phyloP scores from a whole-genome alignment of 305 asterid species.

The Plantago rigida region DNA sequence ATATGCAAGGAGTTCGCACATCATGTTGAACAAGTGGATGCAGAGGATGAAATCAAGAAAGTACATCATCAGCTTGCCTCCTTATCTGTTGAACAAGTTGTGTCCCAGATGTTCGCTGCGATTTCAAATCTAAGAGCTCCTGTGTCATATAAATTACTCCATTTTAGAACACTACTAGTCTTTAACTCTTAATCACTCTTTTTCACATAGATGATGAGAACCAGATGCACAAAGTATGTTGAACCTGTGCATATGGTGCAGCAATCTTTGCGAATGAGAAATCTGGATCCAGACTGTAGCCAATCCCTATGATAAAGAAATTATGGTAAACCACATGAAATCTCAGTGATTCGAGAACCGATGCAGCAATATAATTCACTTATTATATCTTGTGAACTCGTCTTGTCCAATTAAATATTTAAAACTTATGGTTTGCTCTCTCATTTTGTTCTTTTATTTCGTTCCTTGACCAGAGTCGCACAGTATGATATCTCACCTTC shows the following conservation, averaged over 20 bases:
- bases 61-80: slow-evolving; percentile 72
- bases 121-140: slow-evolving; percentile 76
- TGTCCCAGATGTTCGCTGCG: slow-evolving; percentile 48
- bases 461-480: background rate
- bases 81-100: slow-evolving; percentile 67
- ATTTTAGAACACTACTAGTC: too few species aligned
- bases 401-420: too few species aligned
- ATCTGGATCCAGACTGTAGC: slow-evolving; percentile 68
- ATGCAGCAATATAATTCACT: too few species aligned
- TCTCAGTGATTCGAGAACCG: background rate
- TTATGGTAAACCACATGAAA: background rate
- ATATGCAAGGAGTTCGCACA: too few species aligned
- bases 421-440: too few species aligned
- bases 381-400: too few species aligned
- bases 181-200: background rate
- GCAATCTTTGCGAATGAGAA: slow-evolving; percentile 90
- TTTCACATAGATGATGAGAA: background rate
- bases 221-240: background rate
- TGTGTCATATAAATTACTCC: slow-evolving; percentile 25
- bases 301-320: slow-evolving; percentile 47
- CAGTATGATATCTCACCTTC: slow-evolving; percentile 53
- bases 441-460: too few species aligned
- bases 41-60: background rate
- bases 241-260: slow-evolving; percentile 91
- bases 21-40: background rate